Percentiles rank a stretch among this genome's conserved stretches.
Evolutionary conservation across 2,329 filamentous ascomycete genomes (phyloP).

Genomic region (Trichoderma sp.): DNA sequence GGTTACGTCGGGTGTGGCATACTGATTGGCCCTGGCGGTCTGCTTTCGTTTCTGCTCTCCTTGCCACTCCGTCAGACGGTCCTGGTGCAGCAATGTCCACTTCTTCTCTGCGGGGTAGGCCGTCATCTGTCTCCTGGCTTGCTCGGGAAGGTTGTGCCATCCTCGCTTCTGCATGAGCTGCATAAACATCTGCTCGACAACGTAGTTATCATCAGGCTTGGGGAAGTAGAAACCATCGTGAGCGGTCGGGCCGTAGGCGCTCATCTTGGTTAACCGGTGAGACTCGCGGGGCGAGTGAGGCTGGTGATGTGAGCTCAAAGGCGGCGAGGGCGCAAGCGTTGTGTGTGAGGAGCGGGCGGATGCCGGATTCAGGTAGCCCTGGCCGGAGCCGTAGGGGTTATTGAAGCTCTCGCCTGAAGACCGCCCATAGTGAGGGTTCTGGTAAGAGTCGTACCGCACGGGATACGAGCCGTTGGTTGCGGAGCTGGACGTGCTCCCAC

Average conservation of each 20-base stretch:
- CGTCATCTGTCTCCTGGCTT: slow-evolving; percentile 92
- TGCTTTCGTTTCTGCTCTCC: slow-evolving; percentile 86
- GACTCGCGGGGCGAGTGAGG: slow-evolving; percentile 52
- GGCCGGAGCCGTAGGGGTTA: slow-evolving; percentile 42
- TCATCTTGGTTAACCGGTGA: slow-evolving; percentile 56
- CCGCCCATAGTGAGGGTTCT: slow-evolving; percentile 51
- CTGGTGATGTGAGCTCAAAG: slow-evolving; percentile 39
- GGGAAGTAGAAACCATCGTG: slow-evolving; percentile 61
- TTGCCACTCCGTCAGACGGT: slow-evolving; percentile 89
- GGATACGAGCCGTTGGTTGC: slow-evolving; percentile 50
- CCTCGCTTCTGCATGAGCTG: slow-evolving; percentile 96
- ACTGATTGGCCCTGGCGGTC: slow-evolving; percentile 70
- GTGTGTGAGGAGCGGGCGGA: slow-evolving; percentile 35
- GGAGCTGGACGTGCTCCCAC: slow-evolving; percentile 54
- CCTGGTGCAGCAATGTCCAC: slow-evolving; percentile 95
- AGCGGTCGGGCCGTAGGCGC: slow-evolving; percentile 33
- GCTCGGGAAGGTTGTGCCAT: slow-evolving; percentile 95
- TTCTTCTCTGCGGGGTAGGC: slow-evolving; percentile 93
- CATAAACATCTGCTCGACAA: slow-evolving; percentile 89
- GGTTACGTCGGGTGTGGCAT: slow-evolving; percentile 66
- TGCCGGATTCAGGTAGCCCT: slow-evolving; percentile 27
- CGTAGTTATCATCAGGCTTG: slow-evolving; percentile 73
- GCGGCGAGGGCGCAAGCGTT: slow-evolving; percentile 38
- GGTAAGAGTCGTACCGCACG: slow-evolving; percentile 64
- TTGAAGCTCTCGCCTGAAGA: slow-evolving; percentile 56